Evolutionary conservation across 257 asterid species (phyloP).

Genomic region (Osmanthus fragrans): DNA sequence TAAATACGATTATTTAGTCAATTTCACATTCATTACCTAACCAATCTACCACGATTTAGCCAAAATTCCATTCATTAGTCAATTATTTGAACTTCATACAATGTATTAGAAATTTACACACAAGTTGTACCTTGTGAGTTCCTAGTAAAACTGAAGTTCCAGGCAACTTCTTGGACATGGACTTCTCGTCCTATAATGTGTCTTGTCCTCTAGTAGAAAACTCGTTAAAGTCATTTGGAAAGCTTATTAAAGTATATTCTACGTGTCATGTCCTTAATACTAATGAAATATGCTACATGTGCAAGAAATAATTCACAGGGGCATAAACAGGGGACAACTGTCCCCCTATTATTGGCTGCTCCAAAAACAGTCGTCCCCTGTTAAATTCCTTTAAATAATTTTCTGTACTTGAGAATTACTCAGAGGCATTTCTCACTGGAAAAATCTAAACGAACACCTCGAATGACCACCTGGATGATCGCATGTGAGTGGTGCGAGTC

Average conservation of each 20-base stretch:
- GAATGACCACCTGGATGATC: too few species aligned
- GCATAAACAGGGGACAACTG: too few species aligned
- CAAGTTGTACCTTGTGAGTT: background rate
- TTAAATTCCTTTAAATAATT: too few species aligned
- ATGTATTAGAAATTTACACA: background rate
- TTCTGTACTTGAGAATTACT: too few species aligned
- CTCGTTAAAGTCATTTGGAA: conserved; percentile 27
- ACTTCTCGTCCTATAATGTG: conserved; percentile 19
- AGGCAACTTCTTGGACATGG: conserved; percentile 31
- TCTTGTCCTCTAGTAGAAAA: conserved; percentile 22
- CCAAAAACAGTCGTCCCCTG: too few species aligned
- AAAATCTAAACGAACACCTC: too few species aligned
- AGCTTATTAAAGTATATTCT: conserved; percentile 21
- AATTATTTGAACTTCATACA: conserved; percentile 9
- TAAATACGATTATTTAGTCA: background rate
- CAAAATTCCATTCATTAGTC: background rate
- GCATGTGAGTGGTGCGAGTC: too few species aligned
- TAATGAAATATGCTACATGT: background rate
- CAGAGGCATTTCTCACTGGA: too few species aligned
- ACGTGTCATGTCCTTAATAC: conserved; percentile 20
- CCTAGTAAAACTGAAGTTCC: conserved; percentile 25
- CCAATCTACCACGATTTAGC: background rate
- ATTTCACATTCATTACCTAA: background rate
- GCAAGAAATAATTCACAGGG: too few species aligned
- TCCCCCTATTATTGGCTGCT: too few species aligned